Conservation (phyloP, 169 alveolate genomes). For the Cryptosporidium sp. region DNA sequence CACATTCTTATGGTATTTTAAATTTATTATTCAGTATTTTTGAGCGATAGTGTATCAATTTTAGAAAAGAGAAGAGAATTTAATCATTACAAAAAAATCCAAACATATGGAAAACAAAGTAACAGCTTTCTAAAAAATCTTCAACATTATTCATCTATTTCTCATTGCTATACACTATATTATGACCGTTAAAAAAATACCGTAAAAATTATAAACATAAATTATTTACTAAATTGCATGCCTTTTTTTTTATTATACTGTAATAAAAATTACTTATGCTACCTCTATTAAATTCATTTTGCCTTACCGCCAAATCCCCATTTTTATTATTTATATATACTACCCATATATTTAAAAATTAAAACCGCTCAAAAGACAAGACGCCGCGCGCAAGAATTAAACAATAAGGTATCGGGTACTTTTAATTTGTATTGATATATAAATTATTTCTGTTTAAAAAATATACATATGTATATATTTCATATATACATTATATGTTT, state of each 20-base stretch:
- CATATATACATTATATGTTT: neutral
- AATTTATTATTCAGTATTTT: neutral
- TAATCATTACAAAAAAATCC: too few relatives aligned
- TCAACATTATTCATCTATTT: neutral
- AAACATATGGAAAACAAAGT: neutral
- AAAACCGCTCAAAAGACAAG: neutral
- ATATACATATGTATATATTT: neutral
- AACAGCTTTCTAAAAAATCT: too few relatives aligned
- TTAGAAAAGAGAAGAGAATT: too few relatives aligned
- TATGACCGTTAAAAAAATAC: neutral
- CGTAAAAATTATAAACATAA: too few relatives aligned
- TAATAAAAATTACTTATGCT: too few relatives aligned
- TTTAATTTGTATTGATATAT: neutral
- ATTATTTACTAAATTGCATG: neutral
- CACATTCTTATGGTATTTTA: neutral
- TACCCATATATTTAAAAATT: neutral
- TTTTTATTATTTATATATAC: neutral
- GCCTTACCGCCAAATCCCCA: neutral
- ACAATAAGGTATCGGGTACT: slow-evolving; percentile 11
- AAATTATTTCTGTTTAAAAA: neutral
- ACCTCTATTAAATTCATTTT: neutral
- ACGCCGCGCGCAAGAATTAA: neutral
- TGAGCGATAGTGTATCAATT: neutral
- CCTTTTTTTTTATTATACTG: neutral
- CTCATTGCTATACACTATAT: neutral